Percentiles rank a stretch among this genome's conserved stretches.
Conservation (phyloP, 176 grass and related monocot genomes). For the Bolboschoenus planiculmis region DNA sequence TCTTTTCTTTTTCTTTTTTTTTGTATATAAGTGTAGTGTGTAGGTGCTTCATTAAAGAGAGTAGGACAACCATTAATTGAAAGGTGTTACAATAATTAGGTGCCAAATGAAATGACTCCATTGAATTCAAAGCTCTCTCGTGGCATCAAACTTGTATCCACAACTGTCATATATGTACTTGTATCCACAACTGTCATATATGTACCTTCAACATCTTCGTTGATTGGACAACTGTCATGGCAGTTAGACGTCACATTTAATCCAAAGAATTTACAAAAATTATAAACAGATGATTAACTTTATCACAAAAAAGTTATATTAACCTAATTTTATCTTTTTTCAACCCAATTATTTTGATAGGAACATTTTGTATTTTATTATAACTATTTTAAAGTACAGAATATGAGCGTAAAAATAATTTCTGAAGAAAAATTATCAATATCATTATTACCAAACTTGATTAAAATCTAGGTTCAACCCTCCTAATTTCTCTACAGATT, state of each 20-base stretch:
- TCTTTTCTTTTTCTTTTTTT: neutral
- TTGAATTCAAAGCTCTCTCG: neutral
- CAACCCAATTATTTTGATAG: no score
- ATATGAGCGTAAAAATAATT: neutral
- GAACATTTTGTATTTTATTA: no score
- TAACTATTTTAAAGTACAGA: neutral
- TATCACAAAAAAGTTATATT: no score
- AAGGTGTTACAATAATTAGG: neutral
- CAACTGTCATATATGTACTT: no score
- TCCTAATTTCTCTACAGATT: neutral
- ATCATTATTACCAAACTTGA: neutral
- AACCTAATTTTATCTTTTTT: no score
- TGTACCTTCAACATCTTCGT: no score
- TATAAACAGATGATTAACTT: no score
- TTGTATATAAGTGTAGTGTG: neutral
- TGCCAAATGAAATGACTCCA: neutral
- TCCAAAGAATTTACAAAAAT: no score
- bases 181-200: no score
- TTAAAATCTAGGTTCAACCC: neutral
- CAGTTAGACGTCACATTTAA: neutral
- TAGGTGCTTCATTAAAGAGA: conserved; percentile 3
- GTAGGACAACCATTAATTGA: neutral
- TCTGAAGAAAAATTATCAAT: neutral
- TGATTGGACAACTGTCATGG: no score
- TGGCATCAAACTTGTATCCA: neutral